Evolutionary conservation across 768 basidiomycete species (phyloP).

Genomic region (Pisolithus tinctorius): DNA sequence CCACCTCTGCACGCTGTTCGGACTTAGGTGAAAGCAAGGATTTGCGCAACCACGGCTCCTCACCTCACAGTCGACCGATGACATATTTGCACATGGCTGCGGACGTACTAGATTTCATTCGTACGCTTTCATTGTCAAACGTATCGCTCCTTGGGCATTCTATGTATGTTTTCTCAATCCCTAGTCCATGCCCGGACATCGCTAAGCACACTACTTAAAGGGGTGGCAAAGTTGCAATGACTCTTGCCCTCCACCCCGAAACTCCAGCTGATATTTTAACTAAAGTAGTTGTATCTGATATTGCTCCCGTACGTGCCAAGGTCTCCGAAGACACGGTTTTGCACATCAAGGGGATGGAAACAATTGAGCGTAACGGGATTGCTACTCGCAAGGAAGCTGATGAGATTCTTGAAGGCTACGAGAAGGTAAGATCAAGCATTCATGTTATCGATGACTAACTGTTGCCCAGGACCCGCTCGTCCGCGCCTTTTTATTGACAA

Average conservation of each 20-base stretch:
- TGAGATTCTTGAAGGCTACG: conserved; percentile 51
- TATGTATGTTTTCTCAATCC: conserved; percentile 49
- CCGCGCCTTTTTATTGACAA: conserved; percentile 83
- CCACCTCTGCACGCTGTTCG: neutral
- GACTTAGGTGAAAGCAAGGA: conserved; percentile 42
- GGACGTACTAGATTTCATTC: conserved; percentile 68
- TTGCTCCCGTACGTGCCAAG: conserved; percentile 58
- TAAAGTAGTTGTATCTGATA: conserved; percentile 72
- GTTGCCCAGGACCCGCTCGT: conserved; percentile 57
- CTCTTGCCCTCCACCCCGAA: conserved; percentile 46
- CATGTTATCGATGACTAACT: conserved; percentile 1
- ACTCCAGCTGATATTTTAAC: conserved; percentile 38
- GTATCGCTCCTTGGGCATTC: conserved; percentile 84
- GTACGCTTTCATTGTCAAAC: conserved; percentile 43
- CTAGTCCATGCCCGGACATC: neutral
- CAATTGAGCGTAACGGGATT: conserved; percentile 54
- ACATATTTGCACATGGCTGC: conserved; percentile 73
- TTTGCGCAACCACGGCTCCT: conserved; percentile 83
- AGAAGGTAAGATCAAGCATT: conserved; percentile 41
- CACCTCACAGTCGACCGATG: conserved; percentile 69
- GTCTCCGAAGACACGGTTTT: conserved; percentile 57
- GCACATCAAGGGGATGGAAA: conserved; percentile 69
- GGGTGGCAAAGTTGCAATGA: conserved; percentile 84
- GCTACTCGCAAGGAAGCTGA: conserved; percentile 66
- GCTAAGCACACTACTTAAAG: conserved; percentile 30